Conservation (phyloP, 2,329 filamentous ascomycete species). For the Cladophialophora carrionii region DNA sequence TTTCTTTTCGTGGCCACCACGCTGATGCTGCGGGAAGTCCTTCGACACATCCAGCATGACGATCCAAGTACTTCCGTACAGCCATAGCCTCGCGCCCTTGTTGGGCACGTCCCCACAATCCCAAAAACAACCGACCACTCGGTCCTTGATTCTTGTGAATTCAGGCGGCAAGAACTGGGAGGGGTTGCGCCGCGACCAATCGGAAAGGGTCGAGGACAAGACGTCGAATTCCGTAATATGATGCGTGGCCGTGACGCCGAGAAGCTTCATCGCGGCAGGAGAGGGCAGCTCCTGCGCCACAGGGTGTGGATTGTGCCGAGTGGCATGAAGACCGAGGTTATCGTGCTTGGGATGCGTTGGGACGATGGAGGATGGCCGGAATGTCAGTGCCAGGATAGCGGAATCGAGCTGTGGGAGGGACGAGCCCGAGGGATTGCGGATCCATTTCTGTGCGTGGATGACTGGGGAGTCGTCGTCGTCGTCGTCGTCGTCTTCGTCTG, state of each 20-base stretch:
- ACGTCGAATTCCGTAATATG: constrained; percentile 79
- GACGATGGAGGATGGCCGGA: constrained; percentile 53
- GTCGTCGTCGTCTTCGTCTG: constrained; percentile 53
- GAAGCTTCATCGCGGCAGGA: constrained; percentile 57
- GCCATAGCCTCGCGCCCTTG: constrained; percentile 70
- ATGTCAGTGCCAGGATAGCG: constrained; percentile 69
- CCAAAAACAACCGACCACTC: constrained; percentile 76
- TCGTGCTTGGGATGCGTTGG: constrained; percentile 43
- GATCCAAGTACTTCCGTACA: constrained; percentile 83
- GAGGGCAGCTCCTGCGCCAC: constrained; percentile 61
- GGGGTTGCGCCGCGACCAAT: constrained; percentile 85
- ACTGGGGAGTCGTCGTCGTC: too few relatives aligned
- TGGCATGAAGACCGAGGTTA: constrained; percentile 52
- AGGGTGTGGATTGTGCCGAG: constrained; percentile 55
- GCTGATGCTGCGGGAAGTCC: constrained; percentile 58
- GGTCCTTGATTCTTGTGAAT: constrained; percentile 74
- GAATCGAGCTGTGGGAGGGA: constrained; percentile 70
- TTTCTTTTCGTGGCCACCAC: neutral
- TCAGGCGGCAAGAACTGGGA: constrained; percentile 72
- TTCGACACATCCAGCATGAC: constrained; percentile 87
- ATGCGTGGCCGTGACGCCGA: constrained; percentile 66
- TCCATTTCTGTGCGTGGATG: constrained; percentile 70
- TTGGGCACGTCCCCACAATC: constrained; percentile 19
- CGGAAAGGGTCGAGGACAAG: constrained; percentile 72
- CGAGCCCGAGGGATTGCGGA: constrained; percentile 69